These are phyloP conservation scores for Globisporangium camurandrum DNA, from an alignment of 352 stramenopile genomes.

Conservation along the genomic window DNA sequence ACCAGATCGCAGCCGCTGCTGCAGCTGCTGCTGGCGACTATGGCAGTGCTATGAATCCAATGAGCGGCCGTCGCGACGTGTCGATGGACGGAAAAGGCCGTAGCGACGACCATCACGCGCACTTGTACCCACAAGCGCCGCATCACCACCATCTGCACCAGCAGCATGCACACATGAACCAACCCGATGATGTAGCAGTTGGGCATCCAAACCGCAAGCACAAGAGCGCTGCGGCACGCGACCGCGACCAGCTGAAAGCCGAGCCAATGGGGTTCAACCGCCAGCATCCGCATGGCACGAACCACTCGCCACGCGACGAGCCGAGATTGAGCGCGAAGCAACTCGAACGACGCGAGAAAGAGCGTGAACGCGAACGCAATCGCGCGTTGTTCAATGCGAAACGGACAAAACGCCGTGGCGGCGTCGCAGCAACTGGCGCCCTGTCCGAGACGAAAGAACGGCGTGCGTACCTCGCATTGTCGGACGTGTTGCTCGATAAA, in stretches of 20 bases:
- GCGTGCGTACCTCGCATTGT: slow-evolving; percentile 61
- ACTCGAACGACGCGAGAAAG: slow-evolving; percentile 65
- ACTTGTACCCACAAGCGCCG: no score
- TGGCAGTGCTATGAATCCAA: no score
- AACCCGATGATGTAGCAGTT: no score
- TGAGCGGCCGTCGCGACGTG: neutral
- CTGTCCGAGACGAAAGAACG: slow-evolving; percentile 71
- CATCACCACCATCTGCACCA: no score
- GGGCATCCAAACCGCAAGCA: no score
- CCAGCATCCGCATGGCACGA: no score
- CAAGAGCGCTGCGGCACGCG: no score
- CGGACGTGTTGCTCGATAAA: slow-evolving; percentile 75
- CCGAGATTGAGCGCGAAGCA: slow-evolving; percentile 41
- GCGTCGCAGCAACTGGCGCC: no score
- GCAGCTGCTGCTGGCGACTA: neutral
- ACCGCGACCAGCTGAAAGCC: slow-evolving; percentile 24
- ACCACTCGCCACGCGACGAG: slow-evolving; percentile 49
- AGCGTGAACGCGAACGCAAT: slow-evolving; percentile 72
- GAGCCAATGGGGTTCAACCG: slow-evolving; percentile 30
- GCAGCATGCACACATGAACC: no score
- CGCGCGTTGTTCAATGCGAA: slow-evolving; percentile 67
- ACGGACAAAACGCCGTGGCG: slow-evolving; percentile 52
- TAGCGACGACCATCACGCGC: no score
- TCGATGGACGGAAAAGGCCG: no score
- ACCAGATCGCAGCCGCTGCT: slow-evolving; percentile 45